Evolutionary conservation across 768 basidiomycete genomes (phyloP), one percentile per base, ranked within the genome.

Genomic region (Dioszegia crocea): DNA sequence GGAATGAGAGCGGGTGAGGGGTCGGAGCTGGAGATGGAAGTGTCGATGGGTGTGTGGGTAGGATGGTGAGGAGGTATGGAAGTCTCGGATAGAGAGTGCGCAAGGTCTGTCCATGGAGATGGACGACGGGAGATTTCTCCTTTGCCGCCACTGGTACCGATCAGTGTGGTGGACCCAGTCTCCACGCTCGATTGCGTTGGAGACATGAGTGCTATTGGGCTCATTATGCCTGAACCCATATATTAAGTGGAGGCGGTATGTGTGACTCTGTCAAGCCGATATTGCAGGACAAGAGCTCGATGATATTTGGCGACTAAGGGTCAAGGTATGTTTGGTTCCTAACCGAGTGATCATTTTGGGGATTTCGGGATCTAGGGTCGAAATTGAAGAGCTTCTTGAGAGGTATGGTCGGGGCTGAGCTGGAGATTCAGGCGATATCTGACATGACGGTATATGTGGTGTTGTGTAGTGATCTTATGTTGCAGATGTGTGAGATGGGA

Each of bases 91-190:
- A 68, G 46, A 10, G 62, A 65, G 54, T 73, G 71, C 11, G 68
- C 65, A 19, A 73, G 36, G 5, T 73, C 64, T 19, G 63, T 61
- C 71, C 71, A 73, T 62, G 71, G 71, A 44, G 71, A 73, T 4
- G 71, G 71, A 17, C 67, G 66, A 3, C 66, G 27, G 38, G n/a
- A 31, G 10, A 12, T 14, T 40, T 36, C 31, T 16, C 1, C 14
- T 14, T 33, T 33, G 8, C 33, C 33, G n/a, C n/a, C n/a, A n/a
- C n/a, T n/a, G n/a, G n/a, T n/a, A 33, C 14, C 14, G 33, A 14
- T 6, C 33, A 14, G 33, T 33, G 33, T 33, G 33, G 33, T 14
- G n/a, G n/a, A n/a, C n/a, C n/a, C n/a, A n/a, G n/a, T n/a, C n/a
- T n/a, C n/a, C n/a, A n/a, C n/a, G n/a, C n/a, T n/a, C 33, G 33